Evolutionary conservation across 257 asterid species (phyloP), one percentile per base, ranked within the genome.

Genomic region (Coffea canephora): DNA sequence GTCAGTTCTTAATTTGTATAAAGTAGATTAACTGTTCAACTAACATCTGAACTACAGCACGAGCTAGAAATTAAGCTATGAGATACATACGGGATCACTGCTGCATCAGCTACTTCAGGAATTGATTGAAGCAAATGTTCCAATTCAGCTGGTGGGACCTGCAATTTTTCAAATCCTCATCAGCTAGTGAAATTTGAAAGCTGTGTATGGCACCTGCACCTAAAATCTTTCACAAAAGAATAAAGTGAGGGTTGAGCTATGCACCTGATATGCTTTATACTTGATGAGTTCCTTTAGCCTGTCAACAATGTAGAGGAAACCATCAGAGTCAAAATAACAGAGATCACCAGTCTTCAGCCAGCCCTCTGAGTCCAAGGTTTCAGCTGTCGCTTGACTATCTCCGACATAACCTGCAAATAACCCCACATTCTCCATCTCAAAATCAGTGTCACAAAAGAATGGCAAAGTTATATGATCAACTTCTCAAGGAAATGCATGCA

Each of bases 291-390:
- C 27, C 27, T 27, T 27, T 27, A 27, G 27, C 27, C 27, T 27
- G 27, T 27, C 27, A 27, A 27, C 27, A 27, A 27, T 27, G 27
- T 27, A 27, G 27, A 27, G 27, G 27, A 27, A 27, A 27, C 27
- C 27, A 27, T 27, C 27, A 27, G 27, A 27, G 27, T 27, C 27
- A 27, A 27, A 27, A 27, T 92, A 27, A 27, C 27, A 27, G 49
- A 95, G 96, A 82, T 95, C 99, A 1, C 99, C 98, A 2, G 99
- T 95, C 87, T 86, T 93, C 72, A 95, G 85, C 99, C 99, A 95
- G 75, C 99, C 99, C 77, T 95, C 93, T 18, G 97, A 81, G 76
- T 92, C 91, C 83, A 96, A 79, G 59, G 97, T 92, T 79, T 89
- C 89, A 77, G 94, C 89, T 50, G 99, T 95, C 48, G 99, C 98